phyloP scores from a whole-genome alignment of 2,329 filamentous ascomycete species.

The Calycina herbarum region DNA sequence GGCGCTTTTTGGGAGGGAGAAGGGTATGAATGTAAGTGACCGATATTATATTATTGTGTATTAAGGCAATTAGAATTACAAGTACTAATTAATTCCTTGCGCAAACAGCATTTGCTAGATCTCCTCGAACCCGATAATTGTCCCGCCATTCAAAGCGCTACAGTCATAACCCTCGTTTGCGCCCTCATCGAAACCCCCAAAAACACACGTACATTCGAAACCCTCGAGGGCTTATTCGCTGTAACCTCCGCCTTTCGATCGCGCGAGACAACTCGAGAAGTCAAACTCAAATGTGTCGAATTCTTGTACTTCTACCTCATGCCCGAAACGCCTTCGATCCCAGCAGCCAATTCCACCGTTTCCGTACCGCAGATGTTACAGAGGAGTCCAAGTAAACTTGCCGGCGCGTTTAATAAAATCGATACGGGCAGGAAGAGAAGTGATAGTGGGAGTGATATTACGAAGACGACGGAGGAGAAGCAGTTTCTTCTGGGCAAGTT shows the following conservation, averaged over 20 bases:
- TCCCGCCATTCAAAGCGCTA: slow-evolving; percentile 86
- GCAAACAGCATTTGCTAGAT: slow-evolving; percentile 74
- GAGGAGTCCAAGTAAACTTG: slow-evolving; percentile 68
- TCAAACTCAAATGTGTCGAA: slow-evolving; percentile 94
- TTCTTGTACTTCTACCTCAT: slow-evolving; percentile 99
- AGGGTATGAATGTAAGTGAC: slow-evolving; percentile 87
- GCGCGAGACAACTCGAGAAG: slow-evolving; percentile 78
- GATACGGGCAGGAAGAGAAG: slow-evolving; percentile 38
- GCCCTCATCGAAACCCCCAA: slow-evolving; percentile 81
- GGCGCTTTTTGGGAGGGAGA: slow-evolving; percentile 80
- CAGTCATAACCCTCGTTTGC: slow-evolving; percentile 85
- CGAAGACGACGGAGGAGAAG: slow-evolving; percentile 65
- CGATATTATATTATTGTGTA: neutral
- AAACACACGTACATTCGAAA: slow-evolving; percentile 91
- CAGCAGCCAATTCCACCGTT: slow-evolving; percentile 47
- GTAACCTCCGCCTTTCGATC: slow-evolving; percentile 93
- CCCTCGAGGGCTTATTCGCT: slow-evolving; percentile 85
- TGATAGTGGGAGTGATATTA: slow-evolving; percentile 42
- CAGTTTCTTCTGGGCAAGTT: slow-evolving; percentile 63
- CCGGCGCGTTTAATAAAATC: slow-evolving; percentile 53
- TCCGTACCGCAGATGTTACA: slow-evolving; percentile 56
- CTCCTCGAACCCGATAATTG: slow-evolving; percentile 91
- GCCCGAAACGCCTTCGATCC: slow-evolving; percentile 72
- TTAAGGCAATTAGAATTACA: neutral
- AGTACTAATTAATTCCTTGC: slow-evolving; percentile 4